Evolutionary conservation across 2,329 filamentous ascomycete genomes (phyloP).

Genomic region (Fusarium equiseti): DNA sequence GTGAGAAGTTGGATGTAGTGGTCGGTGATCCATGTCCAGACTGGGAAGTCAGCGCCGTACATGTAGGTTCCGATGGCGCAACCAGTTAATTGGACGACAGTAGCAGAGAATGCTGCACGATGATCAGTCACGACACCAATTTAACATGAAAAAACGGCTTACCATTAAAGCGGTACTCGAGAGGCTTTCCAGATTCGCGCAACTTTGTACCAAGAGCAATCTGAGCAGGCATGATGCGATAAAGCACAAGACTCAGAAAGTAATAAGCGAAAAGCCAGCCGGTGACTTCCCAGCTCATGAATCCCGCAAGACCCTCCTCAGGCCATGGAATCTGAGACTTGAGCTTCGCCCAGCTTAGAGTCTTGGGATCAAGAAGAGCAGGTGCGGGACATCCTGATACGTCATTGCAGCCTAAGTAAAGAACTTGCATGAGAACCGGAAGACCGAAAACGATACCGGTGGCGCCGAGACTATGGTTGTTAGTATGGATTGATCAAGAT

Average conservation of each 20-base stretch:
- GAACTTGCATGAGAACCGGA: slow-evolving; percentile 78
- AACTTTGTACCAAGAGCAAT: slow-evolving; percentile 76
- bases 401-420: slow-evolving; percentile 88
- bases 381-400: slow-evolving; percentile 87
- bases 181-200: slow-evolving; percentile 70
- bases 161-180: slow-evolving; percentile 85
- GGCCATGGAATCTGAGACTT: slow-evolving; percentile 84
- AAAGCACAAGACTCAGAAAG: slow-evolving; percentile 75
- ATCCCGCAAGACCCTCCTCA: slow-evolving; percentile 71
- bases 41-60: slow-evolving; percentile 80
- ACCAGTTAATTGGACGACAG: slow-evolving; percentile 74
- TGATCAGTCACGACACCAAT: fast-evolving
- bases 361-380: slow-evolving; percentile 75
- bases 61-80: slow-evolving; percentile 77
- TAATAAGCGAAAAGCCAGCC: slow-evolving; percentile 81
- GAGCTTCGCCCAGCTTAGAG: slow-evolving; percentile 74
- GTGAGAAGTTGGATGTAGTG: slow-evolving; percentile 89
- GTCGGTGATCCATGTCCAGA: slow-evolving; percentile 91
- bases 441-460: slow-evolving; percentile 80
- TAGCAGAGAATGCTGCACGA: slow-evolving; percentile 75
- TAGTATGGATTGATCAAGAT: neutral
- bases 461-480: slow-evolving; percentile 71
- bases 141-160: slow-evolving; percentile 16
- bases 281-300: slow-evolving; percentile 75
- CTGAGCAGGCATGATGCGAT: slow-evolving; percentile 78